Evolutionary conservation across 2,329 filamentous ascomycete species (phyloP), one percentile per base, ranked within the genome.

Genomic region (Beauveria brongniartii): DNA sequence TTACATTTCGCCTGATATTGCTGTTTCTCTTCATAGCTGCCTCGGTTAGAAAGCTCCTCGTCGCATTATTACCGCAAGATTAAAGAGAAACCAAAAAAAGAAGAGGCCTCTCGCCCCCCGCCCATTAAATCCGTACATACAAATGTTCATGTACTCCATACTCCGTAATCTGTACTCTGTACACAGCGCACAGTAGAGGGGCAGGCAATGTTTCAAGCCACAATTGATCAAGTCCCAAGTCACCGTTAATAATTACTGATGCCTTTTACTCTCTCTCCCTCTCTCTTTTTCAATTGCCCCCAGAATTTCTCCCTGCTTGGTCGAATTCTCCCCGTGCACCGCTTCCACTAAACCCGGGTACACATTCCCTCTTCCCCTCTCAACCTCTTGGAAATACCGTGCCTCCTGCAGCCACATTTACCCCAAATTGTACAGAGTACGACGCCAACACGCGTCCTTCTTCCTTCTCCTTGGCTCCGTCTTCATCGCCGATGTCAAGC

Each of bases 201-300:
- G 44, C 12, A 50, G 55, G 55, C 22, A 18, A 51, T 58, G 55
- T 58, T 58, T 58, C 55, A 58, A 51, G 55, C 55, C 55, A 51
- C 55, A 12, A 16, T 44, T 14, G 22, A 37, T 37, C 34, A 37
- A 37, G 14, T 51, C 46, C 34, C 41, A 16, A 4, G 2, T 40
- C 51, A 22, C 28, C 44, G 10, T 20, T 5, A 18, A 2, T 24
- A 22, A 22, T 3, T 22, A 22, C n/a, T 5, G 34, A 12, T 44
- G 16, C 10, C 3, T 16, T 1, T 26, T 2, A 8, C 3, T 24
- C 24, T n/a, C 3, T 28, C 41, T 18, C 6, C 10, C 16, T 14
- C 10, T 26, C 37, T 14, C 22, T 16, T 16, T 37, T 7, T 18
- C 20, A n/a, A 20, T 22, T 16, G 20, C 10, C 3, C 9, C 34